Conservation (phyloP, 2,329 filamentous ascomycete species). For the Colletotrichum sp. region DNA sequence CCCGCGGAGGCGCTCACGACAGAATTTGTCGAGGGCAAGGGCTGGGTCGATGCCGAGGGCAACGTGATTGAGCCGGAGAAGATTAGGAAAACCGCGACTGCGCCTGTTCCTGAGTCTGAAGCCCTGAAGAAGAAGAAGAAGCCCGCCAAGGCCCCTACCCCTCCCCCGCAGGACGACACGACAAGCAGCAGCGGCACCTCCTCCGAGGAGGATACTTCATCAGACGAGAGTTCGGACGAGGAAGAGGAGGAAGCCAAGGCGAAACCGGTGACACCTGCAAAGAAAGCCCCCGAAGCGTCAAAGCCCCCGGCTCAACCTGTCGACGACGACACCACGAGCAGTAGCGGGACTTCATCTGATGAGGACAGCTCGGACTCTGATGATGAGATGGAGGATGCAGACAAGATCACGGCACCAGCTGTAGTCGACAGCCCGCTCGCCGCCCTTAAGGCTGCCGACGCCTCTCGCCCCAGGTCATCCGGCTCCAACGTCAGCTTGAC, state of each 20-base stretch:
- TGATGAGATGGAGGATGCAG: constrained; percentile 23
- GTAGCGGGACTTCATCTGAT: constrained; percentile 27
- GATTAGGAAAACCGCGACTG: constrained; percentile 34
- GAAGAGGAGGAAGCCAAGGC: constrained; percentile 24
- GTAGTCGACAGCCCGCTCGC: not conserved
- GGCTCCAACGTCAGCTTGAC: constrained; percentile 55
- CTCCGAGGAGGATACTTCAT: constrained; percentile 32
- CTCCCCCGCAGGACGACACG: constrained; percentile 28
- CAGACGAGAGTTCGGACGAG: constrained; percentile 36
- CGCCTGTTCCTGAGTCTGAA: constrained; percentile 27
- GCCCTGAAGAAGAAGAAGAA: constrained; percentile 22
- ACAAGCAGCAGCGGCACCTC: constrained; percentile 45
- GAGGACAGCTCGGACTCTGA: constrained; percentile 26
- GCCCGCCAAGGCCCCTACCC: constrained; percentile 10
- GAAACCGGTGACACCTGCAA: constrained; percentile 12
- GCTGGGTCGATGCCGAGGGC: constrained; percentile 85
- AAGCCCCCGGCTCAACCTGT: constrained; percentile 22
- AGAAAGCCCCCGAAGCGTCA: not conserved
- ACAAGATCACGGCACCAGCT: not conserved
- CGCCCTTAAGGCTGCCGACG: constrained; percentile 32
- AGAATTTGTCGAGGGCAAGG: constrained; percentile 81
- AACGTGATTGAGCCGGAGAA: constrained; percentile 71
- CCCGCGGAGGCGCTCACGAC: constrained; percentile 46
- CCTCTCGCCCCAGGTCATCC: constrained; percentile 53
- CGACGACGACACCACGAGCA: constrained; percentile 27